These are phyloP conservation scores for Lasiodiplodia theobromae DNA, from an alignment of 2,329 filamentous ascomycete species.

Conservation along the genomic window DNA sequence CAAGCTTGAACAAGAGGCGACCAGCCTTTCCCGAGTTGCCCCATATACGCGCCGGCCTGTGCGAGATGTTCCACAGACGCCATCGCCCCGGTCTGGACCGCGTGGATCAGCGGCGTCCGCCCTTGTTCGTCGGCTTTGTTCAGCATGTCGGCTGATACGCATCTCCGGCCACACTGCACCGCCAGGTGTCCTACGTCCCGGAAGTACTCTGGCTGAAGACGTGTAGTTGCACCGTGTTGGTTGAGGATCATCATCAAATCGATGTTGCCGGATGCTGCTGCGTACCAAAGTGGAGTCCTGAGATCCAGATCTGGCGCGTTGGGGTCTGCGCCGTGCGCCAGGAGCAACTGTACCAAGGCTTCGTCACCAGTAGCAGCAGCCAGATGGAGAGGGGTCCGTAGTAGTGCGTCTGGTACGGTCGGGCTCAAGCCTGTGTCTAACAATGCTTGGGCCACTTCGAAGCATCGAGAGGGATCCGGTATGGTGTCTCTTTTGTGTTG, in stretches of 20 bases:
- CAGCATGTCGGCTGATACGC: constrained; percentile 11
- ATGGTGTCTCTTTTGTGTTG: not conserved
- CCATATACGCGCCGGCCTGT: not conserved
- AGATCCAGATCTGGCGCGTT: constrained; percentile 16
- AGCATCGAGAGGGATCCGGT: not conserved
- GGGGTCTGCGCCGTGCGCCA: constrained; percentile 7
- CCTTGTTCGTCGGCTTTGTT: not conserved
- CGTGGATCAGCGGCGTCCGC: constrained; percentile 3
- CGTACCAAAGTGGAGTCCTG: not conserved
- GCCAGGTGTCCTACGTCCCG: constrained; percentile 9
- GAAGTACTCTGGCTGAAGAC: not conserved
- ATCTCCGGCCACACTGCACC: constrained; percentile 8
- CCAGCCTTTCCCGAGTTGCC: not conserved
- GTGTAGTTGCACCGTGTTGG: not conserved
- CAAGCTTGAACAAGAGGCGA: constrained; percentile 12
- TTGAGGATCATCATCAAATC: not conserved
- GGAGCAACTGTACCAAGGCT: not conserved
- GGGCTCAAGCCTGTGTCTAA: not conserved
- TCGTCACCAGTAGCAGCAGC: not conserved
- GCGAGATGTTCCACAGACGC: not conserved
- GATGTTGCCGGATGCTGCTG: not conserved
- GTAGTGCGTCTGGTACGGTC: not conserved
- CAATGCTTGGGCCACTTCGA: not conserved
- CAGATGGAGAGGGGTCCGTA: constrained; percentile 5
- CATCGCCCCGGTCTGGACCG: not conserved